Conservation (phyloP, 2,329 filamentous ascomycete species). For the Pseudomassariella vexata region DNA sequence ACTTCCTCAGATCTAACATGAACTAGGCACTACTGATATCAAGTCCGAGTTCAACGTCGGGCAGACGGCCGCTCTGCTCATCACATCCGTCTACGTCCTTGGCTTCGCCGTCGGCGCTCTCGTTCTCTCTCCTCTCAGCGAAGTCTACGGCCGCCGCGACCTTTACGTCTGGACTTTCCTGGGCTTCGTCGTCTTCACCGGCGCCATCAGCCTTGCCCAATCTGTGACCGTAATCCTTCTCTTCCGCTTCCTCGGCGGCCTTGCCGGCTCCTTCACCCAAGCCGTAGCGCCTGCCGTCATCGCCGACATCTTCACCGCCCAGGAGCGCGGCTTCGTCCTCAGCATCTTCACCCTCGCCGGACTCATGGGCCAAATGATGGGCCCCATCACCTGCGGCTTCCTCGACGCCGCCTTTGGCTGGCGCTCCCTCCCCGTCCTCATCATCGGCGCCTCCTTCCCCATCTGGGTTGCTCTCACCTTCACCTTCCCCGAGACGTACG, state of each 20-base stretch:
- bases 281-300: conserved; percentile 8
- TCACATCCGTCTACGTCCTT: conserved; percentile 21
- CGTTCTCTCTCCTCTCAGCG: conserved; percentile 24
- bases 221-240: conserved; percentile 6
- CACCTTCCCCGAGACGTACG: conserved; percentile 23
- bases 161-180: conserved; percentile 8
- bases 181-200: conserved; percentile 5
- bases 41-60: conserved; percentile 29
- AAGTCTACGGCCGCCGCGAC: conserved; percentile 22
- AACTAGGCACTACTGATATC: conserved; percentile 28
- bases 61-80: conserved; percentile 31
- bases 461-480: conserved; percentile 7
- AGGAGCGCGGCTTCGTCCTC: conserved; percentile 9
- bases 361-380: conserved; percentile 15
- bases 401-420: conserved; percentile 12
- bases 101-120: conserved; percentile 23
- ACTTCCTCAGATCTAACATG: no score
- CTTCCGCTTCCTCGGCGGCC: conserved; percentile 7
- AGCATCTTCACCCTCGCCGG: conserved; percentile 11
- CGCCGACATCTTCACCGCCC: conserved; percentile 8
- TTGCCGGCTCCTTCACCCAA: conserved; percentile 9
- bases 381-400: conserved; percentile 13
- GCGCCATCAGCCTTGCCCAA: conserved; percentile 5
- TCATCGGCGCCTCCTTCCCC: conserved; percentile 9
- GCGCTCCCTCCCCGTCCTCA: conserved; percentile 12